Conservation (phyloP, 2,329 filamentous ascomycete species). For the Pseudocercospora pini-densiflorae region DNA sequence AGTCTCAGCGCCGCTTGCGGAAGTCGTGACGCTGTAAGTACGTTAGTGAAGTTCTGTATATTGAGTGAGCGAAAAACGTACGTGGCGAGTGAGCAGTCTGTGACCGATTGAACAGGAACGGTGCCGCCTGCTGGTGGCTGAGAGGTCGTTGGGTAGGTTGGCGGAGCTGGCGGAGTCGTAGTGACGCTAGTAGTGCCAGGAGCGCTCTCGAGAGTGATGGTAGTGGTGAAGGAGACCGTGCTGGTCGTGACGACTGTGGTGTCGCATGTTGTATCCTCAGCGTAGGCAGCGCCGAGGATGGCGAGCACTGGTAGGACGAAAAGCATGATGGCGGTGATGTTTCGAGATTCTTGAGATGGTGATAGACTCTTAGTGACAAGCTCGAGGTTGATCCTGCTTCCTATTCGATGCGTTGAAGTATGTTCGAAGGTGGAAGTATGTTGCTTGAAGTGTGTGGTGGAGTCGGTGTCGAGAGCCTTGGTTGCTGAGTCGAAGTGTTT, state of each 20-base stretch:
- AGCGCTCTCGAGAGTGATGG: slow-evolving; percentile 2
- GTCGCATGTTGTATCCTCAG: slow-evolving; percentile 4
- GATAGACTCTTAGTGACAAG: background rate
- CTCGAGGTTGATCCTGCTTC: background rate
- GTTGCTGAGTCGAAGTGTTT: slow-evolving; percentile 6
- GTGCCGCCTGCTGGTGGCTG: background rate
- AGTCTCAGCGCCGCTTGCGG: background rate
- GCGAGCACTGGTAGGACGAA: slow-evolving; percentile 7
- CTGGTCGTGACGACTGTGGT: slow-evolving; percentile 13
- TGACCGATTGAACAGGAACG: background rate
- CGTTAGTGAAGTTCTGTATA: background rate
- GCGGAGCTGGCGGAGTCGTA: slow-evolving; percentile 10
- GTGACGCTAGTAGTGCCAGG: background rate
- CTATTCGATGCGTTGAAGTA: background rate
- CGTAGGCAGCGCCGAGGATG: slow-evolving; percentile 7
- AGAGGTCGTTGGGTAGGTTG: slow-evolving; percentile 1
- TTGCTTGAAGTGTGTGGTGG: slow-evolving; percentile 1
- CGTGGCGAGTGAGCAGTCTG: slow-evolving; percentile 15
- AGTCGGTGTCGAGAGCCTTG: slow-evolving; percentile 7
- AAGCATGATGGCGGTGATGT: slow-evolving; percentile 8
- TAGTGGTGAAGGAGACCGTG: slow-evolving; percentile 14
- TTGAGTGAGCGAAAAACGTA: background rate
- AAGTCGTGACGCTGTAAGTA: background rate
- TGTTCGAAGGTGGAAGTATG: background rate
- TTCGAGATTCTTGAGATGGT: background rate